Conservation (phyloP, 1,139 yeast species). For the Martiniozyma asiatica region DNA sequence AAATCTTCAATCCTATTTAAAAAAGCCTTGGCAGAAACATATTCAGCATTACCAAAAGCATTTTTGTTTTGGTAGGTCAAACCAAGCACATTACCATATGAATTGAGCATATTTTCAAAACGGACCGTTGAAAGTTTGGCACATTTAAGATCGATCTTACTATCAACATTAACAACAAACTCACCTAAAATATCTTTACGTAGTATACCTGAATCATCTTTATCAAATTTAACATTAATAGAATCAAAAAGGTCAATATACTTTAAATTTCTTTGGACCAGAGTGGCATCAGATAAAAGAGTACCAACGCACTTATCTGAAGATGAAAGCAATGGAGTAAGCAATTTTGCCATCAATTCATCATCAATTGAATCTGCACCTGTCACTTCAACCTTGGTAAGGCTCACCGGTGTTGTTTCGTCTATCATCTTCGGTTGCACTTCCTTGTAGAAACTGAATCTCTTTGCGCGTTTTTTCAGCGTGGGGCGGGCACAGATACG, state of each 20-base stretch:
- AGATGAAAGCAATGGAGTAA: slow-evolving; percentile 31
- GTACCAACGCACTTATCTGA: slow-evolving; percentile 37
- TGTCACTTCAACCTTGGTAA: slow-evolving; percentile 33
- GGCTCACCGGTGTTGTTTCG: slow-evolving; percentile 37
- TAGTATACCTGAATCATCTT: slow-evolving; percentile 9
- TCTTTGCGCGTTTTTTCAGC: too few species aligned
- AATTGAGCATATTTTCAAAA: slow-evolving; percentile 16
- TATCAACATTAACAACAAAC: slow-evolving; percentile 14
- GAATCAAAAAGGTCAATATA: slow-evolving; percentile 35
- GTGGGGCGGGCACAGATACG: too few species aligned
- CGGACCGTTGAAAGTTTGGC: slow-evolving; percentile 11
- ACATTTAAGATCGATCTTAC: slow-evolving; percentile 15
- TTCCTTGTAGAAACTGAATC: too few species aligned
- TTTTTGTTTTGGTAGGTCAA: slow-evolving; percentile 18
- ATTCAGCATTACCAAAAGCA: slow-evolving; percentile 22
- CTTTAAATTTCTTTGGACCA: slow-evolving; percentile 13
- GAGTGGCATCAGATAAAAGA: slow-evolving; percentile 22
- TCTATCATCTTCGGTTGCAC: too few species aligned
- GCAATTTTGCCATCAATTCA: slow-evolving; percentile 33
- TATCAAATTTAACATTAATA: slow-evolving; percentile 23
- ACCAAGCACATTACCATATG: slow-evolving; percentile 17
- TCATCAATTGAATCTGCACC: slow-evolving; percentile 40
- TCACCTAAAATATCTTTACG: slow-evolving; percentile 5
- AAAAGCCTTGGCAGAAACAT: slow-evolving; percentile 12
- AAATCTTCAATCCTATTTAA: slow-evolving; percentile 13